Conservation (phyloP, 805 yeast genomes). For the Candida namnaoensis region DNA sequence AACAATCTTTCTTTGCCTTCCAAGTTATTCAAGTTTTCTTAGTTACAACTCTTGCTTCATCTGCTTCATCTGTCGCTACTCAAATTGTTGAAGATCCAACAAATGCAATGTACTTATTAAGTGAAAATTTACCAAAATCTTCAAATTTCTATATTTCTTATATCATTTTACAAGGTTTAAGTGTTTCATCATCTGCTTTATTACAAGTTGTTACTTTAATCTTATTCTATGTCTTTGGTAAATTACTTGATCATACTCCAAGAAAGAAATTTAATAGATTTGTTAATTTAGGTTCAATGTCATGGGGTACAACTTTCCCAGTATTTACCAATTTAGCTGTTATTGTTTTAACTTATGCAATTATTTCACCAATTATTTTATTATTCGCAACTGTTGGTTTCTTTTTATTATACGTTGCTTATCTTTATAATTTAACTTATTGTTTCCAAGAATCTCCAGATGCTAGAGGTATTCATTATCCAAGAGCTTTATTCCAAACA, state of each 20-base stretch:
- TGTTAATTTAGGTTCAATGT: conserved; percentile 37
- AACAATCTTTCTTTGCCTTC: conserved; percentile 60
- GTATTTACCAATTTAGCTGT: conserved; percentile 63
- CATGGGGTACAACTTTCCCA: conserved; percentile 80
- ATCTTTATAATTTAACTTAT: conserved; percentile 69
- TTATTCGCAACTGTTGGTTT: conserved; percentile 69
- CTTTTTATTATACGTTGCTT: conserved; percentile 65
- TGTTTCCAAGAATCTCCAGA: conserved; percentile 62
- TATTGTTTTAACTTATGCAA: conserved; percentile 56
- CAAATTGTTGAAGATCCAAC: conserved; percentile 52
- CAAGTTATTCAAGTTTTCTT: conserved; percentile 66
- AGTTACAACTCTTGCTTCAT: conserved; percentile 62
- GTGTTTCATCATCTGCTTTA: conserved; percentile 55
- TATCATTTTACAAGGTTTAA: conserved; percentile 59
- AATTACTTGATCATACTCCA: conserved; percentile 49
- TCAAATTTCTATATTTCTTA: conserved; percentile 69
- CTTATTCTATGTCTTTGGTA: conserved; percentile 50
- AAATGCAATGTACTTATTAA: conserved; percentile 46
- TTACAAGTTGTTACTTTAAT: conserved; percentile 54
- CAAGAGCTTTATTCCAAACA: conserved; percentile 83
- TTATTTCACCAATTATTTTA: conserved; percentile 78
- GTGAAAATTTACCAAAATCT: conserved; percentile 63
- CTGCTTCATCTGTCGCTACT: conserved; percentile 61
- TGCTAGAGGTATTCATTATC: conserved; percentile 75
- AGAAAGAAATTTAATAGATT: conserved; percentile 62